Percentiles rank a stretch among this genome's conserved stretches.
These are phyloP conservation scores for Xylaria longipes DNA, from an alignment of 495 filamentous ascomycete species.

Conservation along the genomic window DNA sequence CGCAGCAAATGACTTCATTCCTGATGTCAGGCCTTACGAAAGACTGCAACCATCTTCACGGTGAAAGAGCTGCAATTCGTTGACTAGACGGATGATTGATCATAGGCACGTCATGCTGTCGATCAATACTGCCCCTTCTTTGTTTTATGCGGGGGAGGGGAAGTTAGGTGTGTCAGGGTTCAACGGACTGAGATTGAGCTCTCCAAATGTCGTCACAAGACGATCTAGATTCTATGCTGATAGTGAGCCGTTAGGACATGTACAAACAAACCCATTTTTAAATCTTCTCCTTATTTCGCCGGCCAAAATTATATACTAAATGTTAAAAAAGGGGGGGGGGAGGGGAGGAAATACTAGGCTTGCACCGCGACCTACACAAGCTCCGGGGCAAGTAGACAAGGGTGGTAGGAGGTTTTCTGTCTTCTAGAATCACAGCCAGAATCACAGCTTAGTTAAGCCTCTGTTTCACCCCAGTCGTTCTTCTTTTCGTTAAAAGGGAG, in stretches of 20 bases:
- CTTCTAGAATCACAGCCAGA: neutral
- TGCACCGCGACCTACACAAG: neutral
- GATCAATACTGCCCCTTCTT: conserved; percentile 5
- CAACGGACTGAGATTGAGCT: neutral
- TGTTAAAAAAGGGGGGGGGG: too few relatives aligned
- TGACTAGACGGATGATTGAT: neutral
- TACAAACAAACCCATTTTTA: neutral
- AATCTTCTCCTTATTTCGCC: neutral
- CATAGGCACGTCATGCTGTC: conserved; percentile 24
- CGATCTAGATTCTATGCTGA: neutral
- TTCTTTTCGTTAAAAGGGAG: neutral
- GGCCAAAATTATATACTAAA: neutral
- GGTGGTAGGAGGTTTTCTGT: neutral
- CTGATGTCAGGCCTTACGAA: conserved; percentile 17
- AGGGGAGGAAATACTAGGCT: neutral
- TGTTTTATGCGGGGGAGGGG: conserved; percentile 20
- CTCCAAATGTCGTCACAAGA: neutral
- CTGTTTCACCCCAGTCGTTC: neutral
- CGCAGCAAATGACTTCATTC: conserved; percentile 21
- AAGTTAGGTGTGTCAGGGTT: neutral
- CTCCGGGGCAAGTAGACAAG: neutral
- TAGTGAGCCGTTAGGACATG: neutral
- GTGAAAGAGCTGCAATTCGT: conserved; percentile 15
- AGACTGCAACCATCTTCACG: neutral
- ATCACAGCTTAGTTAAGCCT: neutral